Conservation (phyloP, 75 land plant genomes). For the Cupressus sempervirens region DNA sequence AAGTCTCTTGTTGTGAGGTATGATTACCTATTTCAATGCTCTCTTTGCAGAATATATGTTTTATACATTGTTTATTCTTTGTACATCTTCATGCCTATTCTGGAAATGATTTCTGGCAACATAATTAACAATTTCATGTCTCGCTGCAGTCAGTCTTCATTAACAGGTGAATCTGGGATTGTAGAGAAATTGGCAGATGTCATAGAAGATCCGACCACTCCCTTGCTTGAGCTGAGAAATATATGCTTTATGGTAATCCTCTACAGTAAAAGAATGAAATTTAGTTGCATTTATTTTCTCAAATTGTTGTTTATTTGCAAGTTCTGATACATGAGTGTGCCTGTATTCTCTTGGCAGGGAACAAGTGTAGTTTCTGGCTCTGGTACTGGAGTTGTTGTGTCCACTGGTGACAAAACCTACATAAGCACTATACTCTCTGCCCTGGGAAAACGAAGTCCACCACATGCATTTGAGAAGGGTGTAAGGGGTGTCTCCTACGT, state of each 20-base stretch:
- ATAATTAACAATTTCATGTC: slow-evolving; percentile 18
- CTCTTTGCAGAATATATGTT: neutral
- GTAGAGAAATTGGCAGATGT: slow-evolving; percentile 48
- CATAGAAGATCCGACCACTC: slow-evolving; percentile 34
- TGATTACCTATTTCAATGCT: neutral
- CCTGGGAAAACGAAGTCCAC: slow-evolving; percentile 36
- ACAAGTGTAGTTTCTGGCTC: slow-evolving; percentile 55
- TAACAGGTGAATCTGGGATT: slow-evolving; percentile 52
- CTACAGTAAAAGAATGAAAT: neutral
- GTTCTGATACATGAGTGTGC: neutral
- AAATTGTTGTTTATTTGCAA: neutral
- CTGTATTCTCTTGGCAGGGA: slow-evolving; percentile 34
- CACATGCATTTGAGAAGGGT: slow-evolving; percentile 45
- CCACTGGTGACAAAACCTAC: slow-evolving; percentile 54
- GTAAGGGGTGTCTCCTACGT: slow-evolving; percentile 39
- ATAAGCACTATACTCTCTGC: slow-evolving; percentile 53
- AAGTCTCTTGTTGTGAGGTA: slow-evolving; percentile 55
- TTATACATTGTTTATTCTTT: neutral
- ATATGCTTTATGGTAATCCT: slow-evolving; percentile 57
- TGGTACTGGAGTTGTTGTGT: slow-evolving; percentile 54
- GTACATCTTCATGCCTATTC: neutral
- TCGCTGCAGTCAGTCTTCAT: slow-evolving; percentile 62
- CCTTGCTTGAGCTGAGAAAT: slow-evolving; percentile 53
- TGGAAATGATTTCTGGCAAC: slow-evolving; percentile 2
- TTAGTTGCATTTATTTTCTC: neutral